Evolutionary conservation across 2,329 filamentous ascomycete genomes (phyloP), one percentile per base, ranked within the genome.

Genomic region (Curvularia verruculosa): DNA sequence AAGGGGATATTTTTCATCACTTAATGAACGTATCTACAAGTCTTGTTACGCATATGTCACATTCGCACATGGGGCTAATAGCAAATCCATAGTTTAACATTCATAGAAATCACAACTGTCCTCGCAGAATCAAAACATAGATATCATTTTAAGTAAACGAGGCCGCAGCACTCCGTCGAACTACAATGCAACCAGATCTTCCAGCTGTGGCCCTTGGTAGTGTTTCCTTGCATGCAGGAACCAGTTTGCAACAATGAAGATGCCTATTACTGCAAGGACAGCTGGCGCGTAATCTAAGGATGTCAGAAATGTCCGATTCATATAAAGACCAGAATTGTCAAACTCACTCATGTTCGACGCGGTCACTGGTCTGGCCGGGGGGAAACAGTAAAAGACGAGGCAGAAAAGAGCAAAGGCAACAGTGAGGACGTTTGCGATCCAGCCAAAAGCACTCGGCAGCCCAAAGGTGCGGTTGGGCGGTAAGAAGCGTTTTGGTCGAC

Each of bases 191-290:
- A 43, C 12, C 21, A 43, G 13, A 26, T 43, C 40, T 43, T 43
- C 40, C 9, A 43, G 21, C 13, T 43, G 21, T n/a, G 40, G 40
- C 4, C 40, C 40, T 0, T 43, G 40, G 3, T 43, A 43, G 4
- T 43, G 40, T 43, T 43, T 43, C 40, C 23, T 43, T 43, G 40
- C 40, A 43, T 43, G 40, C 21, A 43, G 6, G 40, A 43, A 26
- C 40, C 40, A 43, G 40, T 43, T 43, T 43, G 21, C 40, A 26
- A 43, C 21, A 2, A 43, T 26, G 9, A 43, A 43, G 21, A 43
- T 43, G 23, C 40, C 23, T 26, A 43, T 26, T 3, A 43, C 40
- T 43, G 5, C 40, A n/a, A 43, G 21, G 3, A 43, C 40, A 26
- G 40, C 40, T 43, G 40, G 40, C 12, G 40, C 12, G 40, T 43